Evolutionary conservation across 2,329 filamentous ascomycete genomes (phyloP), one percentile per base, ranked within the genome.

Genomic region (Metarhizium anisopliae): DNA sequence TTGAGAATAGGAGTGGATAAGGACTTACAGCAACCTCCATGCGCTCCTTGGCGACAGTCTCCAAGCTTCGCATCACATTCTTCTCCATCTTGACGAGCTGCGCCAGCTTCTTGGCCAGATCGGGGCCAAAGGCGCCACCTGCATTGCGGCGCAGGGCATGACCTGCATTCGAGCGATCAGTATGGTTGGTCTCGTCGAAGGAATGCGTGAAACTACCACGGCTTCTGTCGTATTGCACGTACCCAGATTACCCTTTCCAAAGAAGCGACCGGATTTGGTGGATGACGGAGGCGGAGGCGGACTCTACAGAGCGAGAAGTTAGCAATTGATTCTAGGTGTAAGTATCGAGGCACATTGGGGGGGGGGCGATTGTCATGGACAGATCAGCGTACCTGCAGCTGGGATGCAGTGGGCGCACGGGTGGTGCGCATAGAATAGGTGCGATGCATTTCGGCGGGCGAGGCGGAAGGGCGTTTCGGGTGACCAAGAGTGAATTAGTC

Each of bases 41-140:
- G 66, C 94, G 86, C 80, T 99, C 94, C 68, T 91, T 87, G 50
- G 91, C 91, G 54, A 97, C 94, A 52, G 90, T 81, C 72, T 99
- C 94, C 81, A 97, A 86, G 71, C 91, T 96, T 73, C 94, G 90
- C 94, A 99, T 99, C 56, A 96, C 90, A 70, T 99, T 97, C 85
- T 99, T 99, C 78, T 99, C 94, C 94, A 99, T 99, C 84, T 99
- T 99, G 61, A 99, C 94, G 54, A 99, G 83, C 77, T 95, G 90
- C 45, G 92, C 90, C 60, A 99, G 86, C 82, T 99, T 99, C 83
- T 96, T 96, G 57, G 94, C 88, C 57, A 99, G 85, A 67, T 99
- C 94, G 56, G 92, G 83, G 60, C 83, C 82, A 62, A 90, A 91
- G 64, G 87, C 86, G 63, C 88, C 89, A 60, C 88, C 87, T 47